Evolutionary conservation across 2,329 filamentous ascomycete genomes (phyloP), one percentile per base, ranked within the genome.

Genomic region (Colletotrichum sp.): DNA sequence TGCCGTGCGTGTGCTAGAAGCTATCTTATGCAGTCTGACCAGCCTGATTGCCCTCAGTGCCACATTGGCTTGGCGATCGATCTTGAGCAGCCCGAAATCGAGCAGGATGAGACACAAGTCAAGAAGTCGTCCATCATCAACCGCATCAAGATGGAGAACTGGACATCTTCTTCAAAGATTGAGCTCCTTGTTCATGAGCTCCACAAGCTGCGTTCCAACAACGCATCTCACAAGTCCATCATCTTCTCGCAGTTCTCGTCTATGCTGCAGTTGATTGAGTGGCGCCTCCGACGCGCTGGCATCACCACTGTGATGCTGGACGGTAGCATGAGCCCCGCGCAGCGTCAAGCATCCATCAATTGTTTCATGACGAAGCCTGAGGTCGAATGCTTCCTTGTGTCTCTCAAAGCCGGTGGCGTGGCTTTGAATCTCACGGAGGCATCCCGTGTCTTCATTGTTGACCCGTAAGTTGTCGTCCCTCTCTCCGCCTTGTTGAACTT

Each of bases 111-210:
- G 82, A 89, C 91, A 3, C 85, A 92, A 8, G 92, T 98, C 73
- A 98, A 98, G 89, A 98, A 98, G 85, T 96, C 92, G 16, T 98
- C 95, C 2, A 99, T 99, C 82, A 97, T 98, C 87, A 98, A 98
- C 83, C 94, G 97, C 69, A 98, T 99, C 85, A 95, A 96, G 84
- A 98, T 98, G 96, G 95, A 98, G 82, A 94, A 98, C 79, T 99
- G 97, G 97, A 98, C 95, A 0, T 98, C 95, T 0, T 98, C 95
- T 2, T 98, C 96, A 75, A 99, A 99, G 86, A 99, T 99, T 77
- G 97, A 99, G 85, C 92, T 98, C 82, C 90, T 99, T 8, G 93
- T 98, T 12, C 97, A 98, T 80, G 95, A 98, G 80, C 90, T 99
- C 4, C 97, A 98, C 87, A 94, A 94, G 82, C 90, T 98, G 51